These are phyloP conservation scores for Fomes fomentarius DNA, from an alignment of 1,284 basidiomycete genomes.

Conservation along the genomic window DNA sequence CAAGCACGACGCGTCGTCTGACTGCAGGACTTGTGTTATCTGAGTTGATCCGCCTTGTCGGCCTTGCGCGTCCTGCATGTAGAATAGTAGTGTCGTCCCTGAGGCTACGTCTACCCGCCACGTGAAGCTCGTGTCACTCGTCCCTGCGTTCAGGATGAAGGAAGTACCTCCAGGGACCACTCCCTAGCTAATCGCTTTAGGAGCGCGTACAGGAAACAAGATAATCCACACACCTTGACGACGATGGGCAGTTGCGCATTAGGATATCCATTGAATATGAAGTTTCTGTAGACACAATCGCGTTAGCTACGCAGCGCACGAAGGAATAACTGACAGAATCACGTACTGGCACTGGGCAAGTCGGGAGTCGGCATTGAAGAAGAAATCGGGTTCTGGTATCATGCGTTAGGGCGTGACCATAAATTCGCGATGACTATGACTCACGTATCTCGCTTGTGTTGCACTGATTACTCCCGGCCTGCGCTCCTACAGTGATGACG, in stretches of 20 bases:
- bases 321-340: too few relatives aligned
- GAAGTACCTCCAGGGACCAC: slow-evolving; percentile 65
- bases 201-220: not conserved
- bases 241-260: slow-evolving; percentile 62
- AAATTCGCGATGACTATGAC: too few relatives aligned
- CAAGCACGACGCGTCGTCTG: slow-evolving; percentile 58
- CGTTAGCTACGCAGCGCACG: not conserved
- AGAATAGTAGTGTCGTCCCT: slow-evolving; percentile 63
- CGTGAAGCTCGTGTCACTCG: slow-evolving; percentile 44
- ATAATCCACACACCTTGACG: slow-evolving; percentile 51
- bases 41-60: slow-evolving; percentile 63
- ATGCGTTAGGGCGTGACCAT: too few relatives aligned
- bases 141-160: slow-evolving; percentile 50
- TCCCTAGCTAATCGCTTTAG: slow-evolving; percentile 43
- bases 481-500: slow-evolving; percentile 52
- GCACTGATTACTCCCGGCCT: slow-evolving; percentile 50
- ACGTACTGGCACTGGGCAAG: slow-evolving; percentile 67
- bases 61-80: slow-evolving; percentile 61
- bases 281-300: slow-evolving; percentile 43
- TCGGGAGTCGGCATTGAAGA: slow-evolving; percentile 52
- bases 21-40: slow-evolving; percentile 47
- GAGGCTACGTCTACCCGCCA: slow-evolving; percentile 64
- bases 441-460: slow-evolving; percentile 50
- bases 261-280: slow-evolving; percentile 52
- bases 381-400: slow-evolving; percentile 44